Percentiles rank a stretch among this genome's conserved stretches.
Conservation (phyloP, 2,329 filamentous ascomycete species). For the Hypomyces rosellus region DNA sequence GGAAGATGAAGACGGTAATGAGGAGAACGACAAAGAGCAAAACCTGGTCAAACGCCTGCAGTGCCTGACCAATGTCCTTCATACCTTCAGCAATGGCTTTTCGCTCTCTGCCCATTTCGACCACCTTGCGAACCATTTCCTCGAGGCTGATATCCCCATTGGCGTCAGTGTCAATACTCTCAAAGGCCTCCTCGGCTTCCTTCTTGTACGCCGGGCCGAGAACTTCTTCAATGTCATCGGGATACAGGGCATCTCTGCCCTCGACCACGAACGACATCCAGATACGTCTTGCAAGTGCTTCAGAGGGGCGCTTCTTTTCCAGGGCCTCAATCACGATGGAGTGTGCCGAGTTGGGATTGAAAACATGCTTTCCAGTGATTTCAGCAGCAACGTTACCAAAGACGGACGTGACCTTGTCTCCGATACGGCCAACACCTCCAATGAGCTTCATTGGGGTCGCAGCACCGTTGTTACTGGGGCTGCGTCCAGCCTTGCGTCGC, state of each 20-base stretch:
- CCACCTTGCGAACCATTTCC: constrained; percentile 85
- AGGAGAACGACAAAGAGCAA: constrained; percentile 75
- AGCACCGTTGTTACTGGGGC: constrained; percentile 47
- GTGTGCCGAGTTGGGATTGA: constrained; percentile 86
- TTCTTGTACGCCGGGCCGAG: constrained; percentile 66
- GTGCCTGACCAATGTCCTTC: constrained; percentile 95
- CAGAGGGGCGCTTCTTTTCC: constrained; percentile 75
- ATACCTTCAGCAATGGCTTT: constrained; percentile 88
- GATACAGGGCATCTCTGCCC: constrained; percentile 69
- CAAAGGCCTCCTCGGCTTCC: constrained; percentile 83
- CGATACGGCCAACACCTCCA: constrained; percentile 69
- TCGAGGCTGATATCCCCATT: constrained; percentile 95
- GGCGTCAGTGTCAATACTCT: constrained; percentile 71
- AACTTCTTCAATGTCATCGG: constrained; percentile 82
- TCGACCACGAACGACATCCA: constrained; percentile 99
- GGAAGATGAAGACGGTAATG: constrained; percentile 75
- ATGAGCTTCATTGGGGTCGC: constrained; percentile 75
- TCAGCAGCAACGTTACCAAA: constrained; percentile 93
- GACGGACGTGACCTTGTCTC: constrained; percentile 87
- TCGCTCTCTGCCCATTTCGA: constrained; percentile 76
- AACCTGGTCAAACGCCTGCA: constrained; percentile 82
- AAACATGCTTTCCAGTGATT: constrained; percentile 90
- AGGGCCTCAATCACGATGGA: constrained; percentile 84
- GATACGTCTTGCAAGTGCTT: constrained; percentile 87
- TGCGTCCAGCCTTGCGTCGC: constrained; percentile 41